Percentiles rank a stretch among this genome's conserved stretches.
These are phyloP conservation scores for Zarea fungicola DNA, from an alignment of 2,329 filamentous ascomycete genomes.

Conservation along the genomic window DNA sequence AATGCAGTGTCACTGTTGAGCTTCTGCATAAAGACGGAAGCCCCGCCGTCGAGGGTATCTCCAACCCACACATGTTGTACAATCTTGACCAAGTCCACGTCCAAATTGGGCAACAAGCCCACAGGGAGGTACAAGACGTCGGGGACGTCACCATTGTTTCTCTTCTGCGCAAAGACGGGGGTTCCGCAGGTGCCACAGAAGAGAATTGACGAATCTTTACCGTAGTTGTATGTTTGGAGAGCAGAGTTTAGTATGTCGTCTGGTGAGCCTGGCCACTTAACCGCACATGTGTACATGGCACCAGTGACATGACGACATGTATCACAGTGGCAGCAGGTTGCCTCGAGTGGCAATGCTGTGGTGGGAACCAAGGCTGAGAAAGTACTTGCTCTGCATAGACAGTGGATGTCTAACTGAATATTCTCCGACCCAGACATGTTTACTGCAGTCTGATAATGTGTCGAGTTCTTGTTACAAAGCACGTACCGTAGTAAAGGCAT, in stretches of 20 bases:
- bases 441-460: background rate
- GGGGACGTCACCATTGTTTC: background rate
- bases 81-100: constrained; percentile 26
- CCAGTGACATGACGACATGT: constrained; percentile 43
- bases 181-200: constrained; percentile 41
- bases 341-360: constrained; percentile 36
- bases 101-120: constrained; percentile 30
- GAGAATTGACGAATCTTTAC: constrained; percentile 26
- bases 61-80: constrained; percentile 38
- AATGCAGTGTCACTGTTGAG: constrained; percentile 25
- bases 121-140: constrained; percentile 29
- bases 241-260: constrained; percentile 20
- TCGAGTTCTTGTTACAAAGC: no score
- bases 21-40: constrained; percentile 39
- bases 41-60: constrained; percentile 49
- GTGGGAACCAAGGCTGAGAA: constrained; percentile 31
- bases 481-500: no score
- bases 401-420: constrained; percentile 23
- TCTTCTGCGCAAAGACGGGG: constrained; percentile 36
- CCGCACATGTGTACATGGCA: constrained; percentile 34
- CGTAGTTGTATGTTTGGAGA: constrained; percentile 32
- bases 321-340: constrained; percentile 41
- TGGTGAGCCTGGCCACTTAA: constrained; percentile 32
- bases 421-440: background rate
- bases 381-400: constrained; percentile 38